Evolutionary conservation across 768 basidiomycete genomes (phyloP), one percentile per base, ranked within the genome.

Genomic region (Boletales sp.): DNA sequence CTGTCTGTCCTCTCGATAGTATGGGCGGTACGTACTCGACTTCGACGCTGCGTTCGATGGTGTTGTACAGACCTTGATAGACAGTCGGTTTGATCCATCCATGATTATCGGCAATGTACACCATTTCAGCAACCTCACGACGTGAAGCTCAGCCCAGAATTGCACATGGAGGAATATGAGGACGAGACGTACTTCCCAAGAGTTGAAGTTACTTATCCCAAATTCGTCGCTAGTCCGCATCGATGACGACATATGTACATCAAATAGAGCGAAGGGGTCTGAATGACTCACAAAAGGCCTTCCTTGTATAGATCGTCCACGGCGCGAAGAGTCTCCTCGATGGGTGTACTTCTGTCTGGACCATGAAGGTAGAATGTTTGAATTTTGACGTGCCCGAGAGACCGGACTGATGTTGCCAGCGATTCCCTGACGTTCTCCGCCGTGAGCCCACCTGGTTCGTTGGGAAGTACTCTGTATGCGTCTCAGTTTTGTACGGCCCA

Each of bases 11-110:
- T n/a, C 18, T 25, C 5, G 30, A 14, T 5, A 5, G 2, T 28
- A 15, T 4, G 15, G 34, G 34, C 12, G 18, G 25, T 35, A 51
- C 53, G 36, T 33, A 49, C 49, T 60, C 58, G 13, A 13, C 2
- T 50, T 60, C 51, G 18, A 46, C 21, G 12, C 12, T 54, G 34
- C 76, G 68, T 48, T 75, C 74, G n/a, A 79, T 59, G 9, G 68
- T 69, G 49, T 79, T 77, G 62, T 77, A 78, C 41, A 76, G 46
- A 1, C 74, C 76, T 54, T 81, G 78, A 56, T 79, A 80, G 12
- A 73, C 70, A 0, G 74, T 75, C 0, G 79, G 78, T 58, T 68
- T 66, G 54, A 80, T 68, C 69, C 72, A 82, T 21, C 74, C 74
- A 37, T 76, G 72, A 33, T 67, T 60, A 14, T 68, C 61, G 51